Percentiles rank a stretch among this genome's conserved stretches.
These are phyloP conservation scores for Phytophthora parvispora DNA, from an alignment of 352 stramenopile genomes.

Conservation along the genomic window DNA sequence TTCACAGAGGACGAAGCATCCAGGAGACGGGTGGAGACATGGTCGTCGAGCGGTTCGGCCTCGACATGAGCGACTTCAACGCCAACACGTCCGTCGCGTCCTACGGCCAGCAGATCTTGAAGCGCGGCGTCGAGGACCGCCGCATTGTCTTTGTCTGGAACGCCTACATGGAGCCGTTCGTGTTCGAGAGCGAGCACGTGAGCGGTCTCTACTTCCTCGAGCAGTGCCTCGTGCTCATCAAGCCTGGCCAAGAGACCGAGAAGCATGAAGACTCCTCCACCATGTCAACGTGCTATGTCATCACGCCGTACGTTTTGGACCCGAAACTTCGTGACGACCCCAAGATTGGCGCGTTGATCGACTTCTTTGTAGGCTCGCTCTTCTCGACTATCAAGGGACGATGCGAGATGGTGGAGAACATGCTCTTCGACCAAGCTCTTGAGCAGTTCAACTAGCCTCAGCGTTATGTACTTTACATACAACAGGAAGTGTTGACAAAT, in stretches of 20 bases:
- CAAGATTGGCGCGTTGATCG: slow-evolving; percentile 35
- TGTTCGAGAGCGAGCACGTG: slow-evolving; percentile 53
- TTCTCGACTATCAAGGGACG: slow-evolving; percentile 38
- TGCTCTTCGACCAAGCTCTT: slow-evolving; percentile 35
- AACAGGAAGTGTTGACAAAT: background rate
- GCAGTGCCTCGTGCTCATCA: slow-evolving; percentile 69
- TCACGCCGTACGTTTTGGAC: slow-evolving; percentile 48
- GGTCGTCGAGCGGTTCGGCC: slow-evolving; percentile 54
- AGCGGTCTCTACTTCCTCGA: slow-evolving; percentile 54
- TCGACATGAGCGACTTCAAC: slow-evolving; percentile 51
- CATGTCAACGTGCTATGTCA: slow-evolving; percentile 63
- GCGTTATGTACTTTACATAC: background rate
- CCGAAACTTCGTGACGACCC: slow-evolving; percentile 19
- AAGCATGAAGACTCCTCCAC: slow-evolving; percentile 39
- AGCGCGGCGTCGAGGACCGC: slow-evolving; percentile 53
- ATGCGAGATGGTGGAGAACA: slow-evolving; percentile 52
- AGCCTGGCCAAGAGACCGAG: slow-evolving; percentile 40
- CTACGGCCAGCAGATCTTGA: slow-evolving; percentile 58
- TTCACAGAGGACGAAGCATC: slow-evolving; percentile 15
- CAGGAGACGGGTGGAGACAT: slow-evolving; percentile 41
- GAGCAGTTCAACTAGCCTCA: background rate
- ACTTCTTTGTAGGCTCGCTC: slow-evolving; percentile 46
- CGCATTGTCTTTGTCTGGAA: slow-evolving; percentile 69
- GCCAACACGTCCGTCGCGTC: slow-evolving; percentile 54
- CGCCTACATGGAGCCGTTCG: slow-evolving; percentile 57